Evolutionary conservation across 257 asterid species (phyloP).

Genomic region (Salvia rosmarinus): DNA sequence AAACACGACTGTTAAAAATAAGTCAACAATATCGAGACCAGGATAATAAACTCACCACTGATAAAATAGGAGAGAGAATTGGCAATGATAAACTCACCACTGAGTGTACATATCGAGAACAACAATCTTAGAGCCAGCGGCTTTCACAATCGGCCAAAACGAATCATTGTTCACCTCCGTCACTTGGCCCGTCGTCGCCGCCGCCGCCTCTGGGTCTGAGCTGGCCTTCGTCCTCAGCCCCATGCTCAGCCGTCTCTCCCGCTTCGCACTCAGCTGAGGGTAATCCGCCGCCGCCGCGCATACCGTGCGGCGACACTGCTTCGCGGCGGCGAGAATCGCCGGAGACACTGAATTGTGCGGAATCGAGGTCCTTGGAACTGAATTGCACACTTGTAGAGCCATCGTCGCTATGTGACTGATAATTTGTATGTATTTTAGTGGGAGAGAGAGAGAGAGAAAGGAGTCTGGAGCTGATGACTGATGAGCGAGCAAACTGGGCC

Average conservation of each 20-base stretch:
- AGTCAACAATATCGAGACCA: too few species aligned
- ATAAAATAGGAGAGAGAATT: too few species aligned
- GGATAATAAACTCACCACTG: too few species aligned
- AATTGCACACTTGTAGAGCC: constrained; percentile 65
- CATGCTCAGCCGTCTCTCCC: constrained; percentile 40
- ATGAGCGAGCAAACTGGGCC: too few species aligned
- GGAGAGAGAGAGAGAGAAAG: constrained; percentile 6
- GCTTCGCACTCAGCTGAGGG: constrained; percentile 27
- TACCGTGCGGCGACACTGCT: constrained; percentile 32
- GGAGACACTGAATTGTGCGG: constrained; percentile 27
- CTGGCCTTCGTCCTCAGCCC: constrained; percentile 48
- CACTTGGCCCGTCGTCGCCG: constrained; percentile 56
- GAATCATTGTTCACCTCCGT: constrained; percentile 72
- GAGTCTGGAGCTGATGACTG: constrained; percentile 19
- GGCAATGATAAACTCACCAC: constrained; percentile 47
- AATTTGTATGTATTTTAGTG: not conserved
- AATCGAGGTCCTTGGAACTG: constrained; percentile 51
- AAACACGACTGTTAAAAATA: too few species aligned
- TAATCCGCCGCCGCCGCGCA: constrained; percentile 41
- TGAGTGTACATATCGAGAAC: constrained; percentile 86
- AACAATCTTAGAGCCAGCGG: constrained; percentile 67
- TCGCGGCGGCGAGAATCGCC: constrained; percentile 33
- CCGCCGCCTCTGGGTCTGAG: constrained; percentile 41
- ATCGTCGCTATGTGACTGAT: constrained; percentile 25
- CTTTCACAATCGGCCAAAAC: constrained; percentile 76